phyloP scores from a whole-genome alignment of 1,284 basidiomycete genomes.

The Rhodotorula sp. region DNA sequence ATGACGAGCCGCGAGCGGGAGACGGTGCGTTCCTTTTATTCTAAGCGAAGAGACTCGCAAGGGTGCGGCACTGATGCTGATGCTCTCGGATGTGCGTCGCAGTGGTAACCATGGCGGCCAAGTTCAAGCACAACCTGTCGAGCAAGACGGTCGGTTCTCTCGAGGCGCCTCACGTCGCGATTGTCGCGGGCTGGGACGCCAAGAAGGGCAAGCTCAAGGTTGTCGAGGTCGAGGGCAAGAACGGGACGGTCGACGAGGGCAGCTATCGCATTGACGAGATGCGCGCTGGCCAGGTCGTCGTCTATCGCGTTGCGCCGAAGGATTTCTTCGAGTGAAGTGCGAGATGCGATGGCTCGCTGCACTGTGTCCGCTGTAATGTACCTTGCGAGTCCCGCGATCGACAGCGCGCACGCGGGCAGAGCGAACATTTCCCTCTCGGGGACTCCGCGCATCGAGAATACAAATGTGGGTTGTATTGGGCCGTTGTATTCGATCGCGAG shows the following conservation, averaged over 20 bases:
- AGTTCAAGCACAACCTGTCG: conserved; percentile 81
- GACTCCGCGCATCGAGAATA: too few relatives aligned
- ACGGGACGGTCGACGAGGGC: conserved; percentile 68
- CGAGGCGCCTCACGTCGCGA: conserved; percentile 63
- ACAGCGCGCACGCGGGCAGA: too few relatives aligned
- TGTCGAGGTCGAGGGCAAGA: conserved; percentile 58
- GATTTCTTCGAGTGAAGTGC: conserved; percentile 4
- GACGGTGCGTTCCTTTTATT: conserved; percentile 20
- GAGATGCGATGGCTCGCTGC: too few relatives aligned
- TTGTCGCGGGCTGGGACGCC: conserved; percentile 75
- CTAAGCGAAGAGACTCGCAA: not conserved
- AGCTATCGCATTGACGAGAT: conserved; percentile 85
- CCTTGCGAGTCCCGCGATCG: too few relatives aligned
- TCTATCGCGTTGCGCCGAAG: conserved; percentile 40
- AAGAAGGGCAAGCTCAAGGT: conserved; percentile 81
- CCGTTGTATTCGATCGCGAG: too few relatives aligned
- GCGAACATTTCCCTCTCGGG: too few relatives aligned
- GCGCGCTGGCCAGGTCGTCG: conserved; percentile 70
- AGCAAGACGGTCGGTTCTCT: conserved; percentile 59
- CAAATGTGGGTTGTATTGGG: too few relatives aligned
- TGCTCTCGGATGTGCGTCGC: not conserved
- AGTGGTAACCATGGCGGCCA: conserved; percentile 60
- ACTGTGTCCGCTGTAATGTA: too few relatives aligned
- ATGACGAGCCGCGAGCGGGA: conserved; percentile 31
- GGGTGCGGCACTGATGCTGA: too few relatives aligned